A percentile compares a stretch with the other conserved stretches of the same genome.
Conservation (phyloP, 2,329 filamentous ascomycete species). For the Scorias spongiosa region DNA sequence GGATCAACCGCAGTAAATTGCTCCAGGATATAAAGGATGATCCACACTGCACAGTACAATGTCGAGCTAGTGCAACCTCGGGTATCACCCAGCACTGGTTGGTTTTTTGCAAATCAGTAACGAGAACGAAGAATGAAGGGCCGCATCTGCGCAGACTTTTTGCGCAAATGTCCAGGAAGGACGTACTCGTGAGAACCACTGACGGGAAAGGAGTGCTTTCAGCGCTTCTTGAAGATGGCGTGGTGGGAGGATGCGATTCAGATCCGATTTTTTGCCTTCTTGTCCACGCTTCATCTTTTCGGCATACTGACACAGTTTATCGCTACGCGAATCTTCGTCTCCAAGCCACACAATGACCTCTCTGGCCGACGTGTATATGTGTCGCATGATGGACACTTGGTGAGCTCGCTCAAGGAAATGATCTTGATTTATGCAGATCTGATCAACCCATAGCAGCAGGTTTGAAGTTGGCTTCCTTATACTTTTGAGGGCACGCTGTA, state of each 20-base stretch:
- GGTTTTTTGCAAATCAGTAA: too few relatives aligned
- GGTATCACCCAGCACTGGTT: constrained; percentile 13
- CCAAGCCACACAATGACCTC: constrained; percentile 16
- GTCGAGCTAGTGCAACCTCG: constrained; percentile 11
- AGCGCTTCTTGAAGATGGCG: constrained; percentile 15
- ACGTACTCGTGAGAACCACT: constrained; percentile 15
- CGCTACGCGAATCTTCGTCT: constrained; percentile 12
- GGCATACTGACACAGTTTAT: constrained; percentile 15
- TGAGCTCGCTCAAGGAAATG: constrained; percentile 16
- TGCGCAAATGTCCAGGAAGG: too few relatives aligned
- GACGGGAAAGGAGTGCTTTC: constrained; percentile 13
- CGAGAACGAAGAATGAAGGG: too few relatives aligned
- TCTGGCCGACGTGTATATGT: constrained; percentile 16
- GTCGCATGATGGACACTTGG: constrained; percentile 22
- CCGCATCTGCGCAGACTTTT: too few relatives aligned
- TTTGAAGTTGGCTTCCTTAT: constrained; percentile 13
- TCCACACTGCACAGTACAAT: constrained; percentile 10
- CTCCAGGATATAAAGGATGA: constrained; percentile 7
- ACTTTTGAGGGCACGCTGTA: constrained; percentile 10
- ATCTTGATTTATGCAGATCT: constrained; percentile 21
- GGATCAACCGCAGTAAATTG: constrained; percentile 14
- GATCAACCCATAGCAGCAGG: constrained; percentile 18
- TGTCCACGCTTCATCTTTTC: constrained; percentile 11
- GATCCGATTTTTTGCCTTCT: constrained; percentile 5
- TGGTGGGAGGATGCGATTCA: constrained; percentile 9